phyloP scores from a whole-genome alignment of 805 yeast species.

The Nakazawaea ernobii region DNA sequence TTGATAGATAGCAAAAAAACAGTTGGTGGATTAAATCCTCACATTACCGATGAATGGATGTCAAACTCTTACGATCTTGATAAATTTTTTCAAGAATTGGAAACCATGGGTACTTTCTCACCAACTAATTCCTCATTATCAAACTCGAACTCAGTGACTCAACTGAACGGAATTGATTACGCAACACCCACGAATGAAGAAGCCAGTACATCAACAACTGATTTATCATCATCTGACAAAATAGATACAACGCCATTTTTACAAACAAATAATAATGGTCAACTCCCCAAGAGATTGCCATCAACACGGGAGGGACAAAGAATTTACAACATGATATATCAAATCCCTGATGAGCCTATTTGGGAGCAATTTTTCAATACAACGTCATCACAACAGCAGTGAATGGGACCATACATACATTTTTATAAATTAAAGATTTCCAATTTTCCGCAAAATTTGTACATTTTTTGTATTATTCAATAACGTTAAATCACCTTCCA shows the following conservation, averaged over 20 bases:
- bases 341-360: constrained; percentile 57
- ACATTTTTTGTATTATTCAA: constrained; percentile 3
- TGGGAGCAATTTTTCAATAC: constrained; percentile 57
- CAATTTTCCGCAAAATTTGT: constrained; percentile 3
- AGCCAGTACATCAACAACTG: no score
- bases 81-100: constrained; percentile 43
- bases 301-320: constrained; percentile 43
- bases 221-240: background rate
- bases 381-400: constrained; percentile 8
- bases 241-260: background rate
- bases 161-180: background rate
- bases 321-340: constrained; percentile 56
- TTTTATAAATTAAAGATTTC: background rate
- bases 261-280: background rate
- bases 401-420: constrained; percentile 12
- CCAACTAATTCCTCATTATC: constrained; percentile 11
- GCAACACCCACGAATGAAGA: background rate
- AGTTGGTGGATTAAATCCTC: constrained; percentile 3
- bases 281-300: background rate
- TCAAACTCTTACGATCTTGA: constrained; percentile 33
- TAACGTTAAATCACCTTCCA: constrained; percentile 7
- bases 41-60: constrained; percentile 24
- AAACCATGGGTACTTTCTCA: constrained; percentile 21
- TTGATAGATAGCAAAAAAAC: constrained; percentile 3
- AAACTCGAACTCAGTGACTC: background rate